Percentiles rank a stretch among this genome's conserved stretches.
Evolutionary conservation across 2,329 filamentous ascomycete genomes (phyloP).

Genomic region (Rugonectria rugulosa): DNA sequence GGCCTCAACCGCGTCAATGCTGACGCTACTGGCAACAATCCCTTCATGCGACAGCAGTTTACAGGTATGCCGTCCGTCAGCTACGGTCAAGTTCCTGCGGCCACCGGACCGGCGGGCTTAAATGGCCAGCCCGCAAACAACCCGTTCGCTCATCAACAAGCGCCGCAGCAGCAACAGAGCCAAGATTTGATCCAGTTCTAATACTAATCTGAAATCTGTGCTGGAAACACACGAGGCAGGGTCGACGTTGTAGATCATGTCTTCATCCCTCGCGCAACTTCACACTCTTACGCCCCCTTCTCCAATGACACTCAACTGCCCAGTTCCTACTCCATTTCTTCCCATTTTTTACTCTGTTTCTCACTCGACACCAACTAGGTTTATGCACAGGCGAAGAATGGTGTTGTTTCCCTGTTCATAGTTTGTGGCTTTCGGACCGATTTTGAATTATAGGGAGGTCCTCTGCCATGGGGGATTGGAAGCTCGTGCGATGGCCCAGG

Average conservation of each 20-base stretch:
- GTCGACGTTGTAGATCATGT: not conserved
- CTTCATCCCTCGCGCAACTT: not conserved
- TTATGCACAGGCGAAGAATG: conserved; percentile 42
- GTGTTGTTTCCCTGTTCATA: conserved; percentile 39
- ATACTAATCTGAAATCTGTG: conserved; percentile 19
- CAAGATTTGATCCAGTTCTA: conserved; percentile 72
- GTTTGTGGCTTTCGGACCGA: conserved; percentile 33
- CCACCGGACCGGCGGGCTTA: conserved; percentile 64
- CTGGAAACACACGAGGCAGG: conserved; percentile 1
- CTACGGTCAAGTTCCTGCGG: conserved; percentile 62
- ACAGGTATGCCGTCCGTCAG: conserved; percentile 74
- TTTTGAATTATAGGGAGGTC: conserved; percentile 35
- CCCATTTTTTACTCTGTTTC: conserved; percentile 29
- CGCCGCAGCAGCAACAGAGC: conserved; percentile 58
- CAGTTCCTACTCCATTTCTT: conserved; percentile 22
- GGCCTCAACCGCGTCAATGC: conserved; percentile 74
- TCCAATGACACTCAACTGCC: not conserved
- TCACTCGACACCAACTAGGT: conserved; percentile 32
- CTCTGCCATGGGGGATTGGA: conserved; percentile 34
- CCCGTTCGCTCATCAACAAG: conserved; percentile 62
- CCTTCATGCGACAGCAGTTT: conserved; percentile 85
- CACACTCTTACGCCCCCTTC: not conserved
- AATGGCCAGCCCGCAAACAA: conserved; percentile 62
- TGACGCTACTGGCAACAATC: conserved; percentile 84
- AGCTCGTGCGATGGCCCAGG: conserved; percentile 33